Evolutionary conservation across 2,329 filamentous ascomycete species (phyloP).

Genomic region (Dothidotthia symphoricarpi): DNA sequence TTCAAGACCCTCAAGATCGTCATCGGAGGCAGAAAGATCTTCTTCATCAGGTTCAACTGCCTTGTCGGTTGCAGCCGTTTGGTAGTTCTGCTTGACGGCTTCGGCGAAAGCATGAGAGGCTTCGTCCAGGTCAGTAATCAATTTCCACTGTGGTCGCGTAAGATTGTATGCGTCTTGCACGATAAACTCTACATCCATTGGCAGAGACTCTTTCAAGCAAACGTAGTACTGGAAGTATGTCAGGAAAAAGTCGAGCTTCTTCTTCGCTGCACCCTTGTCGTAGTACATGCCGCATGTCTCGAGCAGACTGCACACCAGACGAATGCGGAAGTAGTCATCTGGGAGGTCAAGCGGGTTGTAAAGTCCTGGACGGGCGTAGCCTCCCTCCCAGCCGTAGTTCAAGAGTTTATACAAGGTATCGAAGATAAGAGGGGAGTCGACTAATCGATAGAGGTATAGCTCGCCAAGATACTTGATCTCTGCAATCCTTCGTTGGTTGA

Average conservation of each 20-base stretch:
- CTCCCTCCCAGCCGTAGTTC: conserved; percentile 83
- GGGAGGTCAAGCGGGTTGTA: conserved; percentile 78
- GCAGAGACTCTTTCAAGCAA: conserved; percentile 80
- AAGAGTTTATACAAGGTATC: conserved; percentile 93
- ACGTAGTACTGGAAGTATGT: conserved; percentile 98
- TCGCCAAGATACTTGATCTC: conserved; percentile 96
- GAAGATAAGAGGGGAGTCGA: conserved; percentile 93
- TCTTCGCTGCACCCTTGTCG: conserved; percentile 86
- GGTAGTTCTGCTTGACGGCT: conserved; percentile 87
- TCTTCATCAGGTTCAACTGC: conserved; percentile 68
- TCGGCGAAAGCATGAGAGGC: conserved; percentile 80
- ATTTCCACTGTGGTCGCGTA: conserved; percentile 88
- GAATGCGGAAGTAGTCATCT: conserved; percentile 95
- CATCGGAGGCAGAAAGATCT: conserved; percentile 72
- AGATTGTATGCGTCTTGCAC: conserved; percentile 87
- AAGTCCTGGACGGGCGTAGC: conserved; percentile 75
- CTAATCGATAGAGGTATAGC: conserved; percentile 95
- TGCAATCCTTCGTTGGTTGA: conserved; percentile 89
- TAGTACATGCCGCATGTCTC: conserved; percentile 98
- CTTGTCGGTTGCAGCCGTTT: conserved; percentile 70
- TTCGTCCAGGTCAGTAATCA: conserved; percentile 77
- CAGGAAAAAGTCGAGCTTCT: conserved; percentile 96
- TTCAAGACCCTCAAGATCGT: conserved; percentile 58
- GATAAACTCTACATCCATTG: conserved; percentile 97
- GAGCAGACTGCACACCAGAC: conserved; percentile 81